A percentile compares a stretch with the other conserved stretches of the same genome.
Conservation (phyloP, 164 flowering plant genomes). For the Aristolochia californica region DNA sequence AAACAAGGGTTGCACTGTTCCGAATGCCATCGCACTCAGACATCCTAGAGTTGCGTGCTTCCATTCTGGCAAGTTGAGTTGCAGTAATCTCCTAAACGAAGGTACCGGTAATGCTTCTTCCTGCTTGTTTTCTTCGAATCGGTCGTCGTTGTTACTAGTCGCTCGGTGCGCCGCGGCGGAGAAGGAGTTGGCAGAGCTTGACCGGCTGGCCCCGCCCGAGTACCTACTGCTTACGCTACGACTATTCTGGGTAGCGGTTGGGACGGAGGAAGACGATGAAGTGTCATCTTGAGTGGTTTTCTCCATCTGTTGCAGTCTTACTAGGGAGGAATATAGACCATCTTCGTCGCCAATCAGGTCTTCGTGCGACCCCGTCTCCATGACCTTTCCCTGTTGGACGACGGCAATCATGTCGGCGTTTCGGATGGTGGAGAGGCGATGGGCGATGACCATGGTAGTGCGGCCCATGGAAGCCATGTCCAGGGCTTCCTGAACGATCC, state of each 20-base stretch:
- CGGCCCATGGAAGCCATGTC: conserved; percentile 31
- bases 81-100: conserved; percentile 50
- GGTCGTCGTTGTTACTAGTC: no score
- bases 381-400: conserved; percentile 29
- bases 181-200: neutral
- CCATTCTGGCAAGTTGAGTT: conserved; percentile 72
- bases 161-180: neutral
- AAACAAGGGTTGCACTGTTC: conserved; percentile 65
- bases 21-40: conserved; percentile 44
- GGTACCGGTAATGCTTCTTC: conserved; percentile 24
- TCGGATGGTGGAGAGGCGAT: conserved; percentile 41
- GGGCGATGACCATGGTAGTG: conserved; percentile 41
- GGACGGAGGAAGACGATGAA: no score
- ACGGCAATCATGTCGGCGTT: conserved; percentile 29
- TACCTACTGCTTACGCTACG: neutral
- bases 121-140: neutral
- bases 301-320: conserved; percentile 23
- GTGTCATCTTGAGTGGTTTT: neutral
- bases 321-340: conserved; percentile 28
- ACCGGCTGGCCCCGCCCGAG: neutral
- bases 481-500: conserved; percentile 38
- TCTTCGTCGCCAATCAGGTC: conserved; percentile 17
- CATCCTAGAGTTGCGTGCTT: conserved; percentile 53
- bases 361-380: conserved; percentile 37
- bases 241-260: no score